phyloP scores from a whole-genome alignment of 306 rosid genomes.

The Fragaria vesca region DNA sequence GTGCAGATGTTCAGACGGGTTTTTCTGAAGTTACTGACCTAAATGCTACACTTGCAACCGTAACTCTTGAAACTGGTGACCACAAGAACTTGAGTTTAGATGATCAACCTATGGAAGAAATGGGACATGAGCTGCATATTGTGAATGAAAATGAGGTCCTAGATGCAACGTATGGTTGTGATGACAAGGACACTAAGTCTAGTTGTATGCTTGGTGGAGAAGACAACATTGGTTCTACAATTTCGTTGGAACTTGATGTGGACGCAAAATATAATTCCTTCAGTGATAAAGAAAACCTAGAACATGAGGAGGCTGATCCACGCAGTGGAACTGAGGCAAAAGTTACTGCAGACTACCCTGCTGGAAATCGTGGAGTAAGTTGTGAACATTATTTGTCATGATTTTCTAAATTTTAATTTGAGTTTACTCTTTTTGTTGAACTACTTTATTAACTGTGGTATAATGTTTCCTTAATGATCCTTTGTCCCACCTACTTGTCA shows the following conservation, averaged over 20 bases:
- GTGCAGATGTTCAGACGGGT: constrained; percentile 38
- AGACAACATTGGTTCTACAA: constrained; percentile 36
- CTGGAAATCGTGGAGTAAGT: constrained; percentile 59
- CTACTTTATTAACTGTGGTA: background rate
- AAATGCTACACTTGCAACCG: constrained; percentile 37
- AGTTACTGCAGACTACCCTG: constrained; percentile 40
- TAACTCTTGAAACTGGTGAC: constrained; percentile 43
- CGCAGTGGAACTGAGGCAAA: constrained; percentile 40
- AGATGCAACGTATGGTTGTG: constrained; percentile 44
- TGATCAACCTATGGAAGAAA: constrained; percentile 41
- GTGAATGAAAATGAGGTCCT: constrained; percentile 47
- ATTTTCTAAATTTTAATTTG: background rate
- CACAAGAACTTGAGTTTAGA: constrained; percentile 34
- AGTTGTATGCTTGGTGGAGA: constrained; percentile 36
- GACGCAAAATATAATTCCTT: constrained; percentile 44
- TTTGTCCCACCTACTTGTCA: background rate
- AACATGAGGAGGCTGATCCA: constrained; percentile 51
- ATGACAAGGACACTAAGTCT: constrained; percentile 46
- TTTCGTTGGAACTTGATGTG: constrained; percentile 37
- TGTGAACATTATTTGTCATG: constrained; percentile 23
- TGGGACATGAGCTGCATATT: constrained; percentile 35
- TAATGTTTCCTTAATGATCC: background rate
- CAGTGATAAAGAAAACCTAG: constrained; percentile 44
- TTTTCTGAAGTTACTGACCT: constrained; percentile 34
- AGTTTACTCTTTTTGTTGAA: background rate